These are phyloP conservation scores for Beauveria medogensis DNA, from an alignment of 2,329 filamentous ascomycete species.

Conservation along the genomic window DNA sequence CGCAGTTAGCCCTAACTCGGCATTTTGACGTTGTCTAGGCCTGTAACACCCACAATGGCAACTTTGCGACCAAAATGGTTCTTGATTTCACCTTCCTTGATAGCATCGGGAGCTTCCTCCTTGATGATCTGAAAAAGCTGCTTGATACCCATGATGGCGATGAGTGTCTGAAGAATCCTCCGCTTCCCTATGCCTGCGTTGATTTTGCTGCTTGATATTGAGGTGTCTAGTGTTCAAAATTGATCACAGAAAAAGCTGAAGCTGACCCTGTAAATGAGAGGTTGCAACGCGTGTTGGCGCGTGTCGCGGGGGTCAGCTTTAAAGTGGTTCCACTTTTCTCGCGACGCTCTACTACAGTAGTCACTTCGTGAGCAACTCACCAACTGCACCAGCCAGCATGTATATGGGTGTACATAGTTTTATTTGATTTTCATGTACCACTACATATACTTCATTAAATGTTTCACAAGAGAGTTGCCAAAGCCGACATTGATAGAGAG, in stretches of 20 bases:
- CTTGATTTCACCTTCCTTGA: constrained; percentile 98
- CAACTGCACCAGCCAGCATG: neutral
- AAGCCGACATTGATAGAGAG: neutral
- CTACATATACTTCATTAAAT: neutral
- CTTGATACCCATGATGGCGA: constrained; percentile 53
- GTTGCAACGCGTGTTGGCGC: constrained; percentile 6
- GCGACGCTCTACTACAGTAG: constrained; percentile 3
- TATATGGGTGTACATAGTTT: neutral
- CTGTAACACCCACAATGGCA: constrained; percentile 64
- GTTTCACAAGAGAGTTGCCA: constrained; percentile 6
- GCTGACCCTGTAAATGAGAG: neutral
- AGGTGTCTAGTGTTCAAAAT: neutral
- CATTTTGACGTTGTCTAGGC: neutral
- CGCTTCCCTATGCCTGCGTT: neutral
- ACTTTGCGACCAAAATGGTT: constrained; percentile 98
- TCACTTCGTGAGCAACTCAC: constrained; percentile 3
- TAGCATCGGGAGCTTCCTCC: constrained; percentile 87
- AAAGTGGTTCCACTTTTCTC: constrained; percentile 16
- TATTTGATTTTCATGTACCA: neutral
- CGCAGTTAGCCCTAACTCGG: neutral
- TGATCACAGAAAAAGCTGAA: neutral
- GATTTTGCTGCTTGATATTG: neutral
- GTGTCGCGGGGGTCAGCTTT: constrained; percentile 10
- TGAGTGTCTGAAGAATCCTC: neutral
- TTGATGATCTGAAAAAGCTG: constrained; percentile 75